Evolutionary conservation across 108 stramenopile genomes (phyloP).

Genomic region (Schizochytrium sp.): DNA sequence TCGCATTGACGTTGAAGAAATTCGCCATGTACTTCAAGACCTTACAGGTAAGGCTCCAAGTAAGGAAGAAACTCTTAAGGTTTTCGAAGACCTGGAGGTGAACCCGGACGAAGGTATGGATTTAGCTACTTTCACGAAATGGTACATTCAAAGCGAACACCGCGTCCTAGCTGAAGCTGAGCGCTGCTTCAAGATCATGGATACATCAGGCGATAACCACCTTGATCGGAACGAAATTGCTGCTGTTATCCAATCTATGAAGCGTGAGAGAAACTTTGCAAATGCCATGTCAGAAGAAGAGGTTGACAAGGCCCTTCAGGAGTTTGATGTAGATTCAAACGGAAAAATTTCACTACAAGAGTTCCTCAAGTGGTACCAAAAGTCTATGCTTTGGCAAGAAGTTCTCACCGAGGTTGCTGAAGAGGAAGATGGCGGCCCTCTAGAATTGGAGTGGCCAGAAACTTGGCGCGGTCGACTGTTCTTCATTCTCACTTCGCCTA

Average conservation of each 20-base stretch:
- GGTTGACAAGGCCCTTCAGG: slow-evolving; percentile 75
- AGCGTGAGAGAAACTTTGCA: slow-evolving; percentile 61
- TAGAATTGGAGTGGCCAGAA: slow-evolving; percentile 62
- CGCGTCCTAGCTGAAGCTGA: background rate
- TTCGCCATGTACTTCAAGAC: slow-evolving; percentile 9
- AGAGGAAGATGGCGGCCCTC: slow-evolving; percentile 77
- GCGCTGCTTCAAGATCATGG: background rate
- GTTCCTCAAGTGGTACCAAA: slow-evolving; percentile 81
- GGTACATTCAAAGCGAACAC: slow-evolving; percentile 48
- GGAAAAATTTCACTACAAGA: slow-evolving; percentile 70
- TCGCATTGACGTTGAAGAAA: slow-evolving; percentile 40
- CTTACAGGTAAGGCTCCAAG: slow-evolving; percentile 17
- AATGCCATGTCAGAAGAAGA: slow-evolving; percentile 75
- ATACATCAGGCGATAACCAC: slow-evolving; percentile 22
- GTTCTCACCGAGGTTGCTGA: slow-evolving; percentile 78
- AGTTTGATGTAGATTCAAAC: slow-evolving; percentile 81
- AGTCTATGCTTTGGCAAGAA: slow-evolving; percentile 77
- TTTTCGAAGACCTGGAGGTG: background rate
- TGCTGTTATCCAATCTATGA: background rate
- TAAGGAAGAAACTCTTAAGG: background rate
- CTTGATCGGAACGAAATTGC: slow-evolving; percentile 22
- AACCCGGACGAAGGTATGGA: slow-evolving; percentile 23
- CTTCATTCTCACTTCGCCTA: slow-evolving; percentile 79
- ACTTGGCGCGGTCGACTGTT: slow-evolving; percentile 70
- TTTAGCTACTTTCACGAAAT: background rate